Percentiles rank a stretch among this genome's conserved stretches.
Conservation (phyloP, 2,329 filamentous ascomycete genomes). For the Knufia fluminis region DNA sequence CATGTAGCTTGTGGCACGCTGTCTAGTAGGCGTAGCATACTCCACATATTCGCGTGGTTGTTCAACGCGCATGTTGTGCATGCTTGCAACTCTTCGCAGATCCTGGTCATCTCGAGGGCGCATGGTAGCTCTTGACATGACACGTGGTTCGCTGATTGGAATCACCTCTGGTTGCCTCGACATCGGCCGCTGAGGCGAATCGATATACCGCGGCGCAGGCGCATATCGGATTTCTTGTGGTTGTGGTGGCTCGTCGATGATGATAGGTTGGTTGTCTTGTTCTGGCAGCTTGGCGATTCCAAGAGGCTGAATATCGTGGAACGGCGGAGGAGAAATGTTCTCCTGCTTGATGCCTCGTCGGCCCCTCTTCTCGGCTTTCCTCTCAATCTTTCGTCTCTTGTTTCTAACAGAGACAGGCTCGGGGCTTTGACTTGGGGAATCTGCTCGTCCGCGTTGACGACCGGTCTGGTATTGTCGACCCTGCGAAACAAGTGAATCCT, state of each 20-base stretch:
- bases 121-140: conserved; percentile 32
- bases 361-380: conserved; percentile 28
- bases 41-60: conserved; percentile 37
- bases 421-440: conserved; percentile 16
- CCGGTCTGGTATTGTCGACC: conserved; percentile 42
- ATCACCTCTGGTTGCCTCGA: conserved; percentile 20
- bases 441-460: conserved; percentile 24
- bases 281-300: conserved; percentile 30
- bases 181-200: conserved; percentile 19
- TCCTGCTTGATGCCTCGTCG: conserved; percentile 48
- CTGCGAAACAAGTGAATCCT: conserved; percentile 45
- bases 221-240: conserved; percentile 24
- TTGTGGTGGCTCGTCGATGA: conserved; percentile 37
- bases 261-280: conserved; percentile 37
- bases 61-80: conserved; percentile 37
- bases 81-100: conserved; percentile 38
- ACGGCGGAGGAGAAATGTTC: conserved; percentile 51
- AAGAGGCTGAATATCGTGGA: conserved; percentile 36
- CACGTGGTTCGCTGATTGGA: conserved; percentile 29
- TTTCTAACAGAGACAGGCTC: conserved; percentile 35
- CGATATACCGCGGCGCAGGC: conserved; percentile 15
- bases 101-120: conserved; percentile 35
- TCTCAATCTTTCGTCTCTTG: conserved; percentile 44
- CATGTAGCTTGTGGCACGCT: conserved; percentile 33
- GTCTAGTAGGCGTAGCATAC: conserved; percentile 20